phyloP scores from a whole-genome alignment of 345 rosid species.

The Abelmoschus esculentus region DNA sequence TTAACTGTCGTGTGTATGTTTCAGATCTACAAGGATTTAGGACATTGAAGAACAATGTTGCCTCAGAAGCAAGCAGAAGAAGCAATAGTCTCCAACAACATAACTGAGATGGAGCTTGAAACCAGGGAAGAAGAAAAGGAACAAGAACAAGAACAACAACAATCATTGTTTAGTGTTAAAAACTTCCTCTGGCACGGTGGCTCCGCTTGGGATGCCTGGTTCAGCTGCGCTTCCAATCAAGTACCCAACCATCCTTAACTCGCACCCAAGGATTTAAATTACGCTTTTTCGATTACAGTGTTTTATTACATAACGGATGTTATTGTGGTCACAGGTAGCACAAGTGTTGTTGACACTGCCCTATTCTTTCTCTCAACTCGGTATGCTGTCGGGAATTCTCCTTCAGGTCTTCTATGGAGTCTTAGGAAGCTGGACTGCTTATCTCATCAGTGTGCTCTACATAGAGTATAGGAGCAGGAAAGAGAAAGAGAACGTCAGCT shows the following conservation, averaged over 20 bases:
- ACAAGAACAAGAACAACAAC: constrained; percentile 25
- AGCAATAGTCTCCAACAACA: constrained; percentile 59
- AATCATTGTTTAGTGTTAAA: constrained; percentile 48
- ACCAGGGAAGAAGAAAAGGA: constrained; percentile 27
- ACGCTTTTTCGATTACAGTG: no score
- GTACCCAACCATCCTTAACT: constrained; percentile 23
- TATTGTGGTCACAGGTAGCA: constrained; percentile 45
- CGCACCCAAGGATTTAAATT: no score
- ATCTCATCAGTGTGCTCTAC: constrained; percentile 93
- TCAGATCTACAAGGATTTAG: constrained; percentile 33
- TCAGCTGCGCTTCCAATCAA: constrained; percentile 96
- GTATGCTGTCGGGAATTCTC: constrained; percentile 78
- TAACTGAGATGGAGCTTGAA: constrained; percentile 38
- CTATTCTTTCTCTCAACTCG: constrained; percentile 69
- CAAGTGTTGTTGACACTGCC: constrained; percentile 38
- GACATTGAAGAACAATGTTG: constrained; percentile 36
- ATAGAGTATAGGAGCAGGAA: constrained; percentile 82
- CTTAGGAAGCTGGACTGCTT: constrained; percentile 97
- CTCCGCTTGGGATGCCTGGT: constrained; percentile 99
- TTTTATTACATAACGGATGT: no score
- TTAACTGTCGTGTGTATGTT: constrained; percentile 26
- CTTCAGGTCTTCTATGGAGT: constrained; percentile 85
- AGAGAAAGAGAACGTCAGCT: constrained; percentile 89
- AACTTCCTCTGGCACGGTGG: constrained; percentile 94
- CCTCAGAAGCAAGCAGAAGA: constrained; percentile 72